These are phyloP conservation scores for Cutaneotrichosporon dermatis DNA, from an alignment of 1,284 basidiomycete genomes.

Conservation along the genomic window DNA sequence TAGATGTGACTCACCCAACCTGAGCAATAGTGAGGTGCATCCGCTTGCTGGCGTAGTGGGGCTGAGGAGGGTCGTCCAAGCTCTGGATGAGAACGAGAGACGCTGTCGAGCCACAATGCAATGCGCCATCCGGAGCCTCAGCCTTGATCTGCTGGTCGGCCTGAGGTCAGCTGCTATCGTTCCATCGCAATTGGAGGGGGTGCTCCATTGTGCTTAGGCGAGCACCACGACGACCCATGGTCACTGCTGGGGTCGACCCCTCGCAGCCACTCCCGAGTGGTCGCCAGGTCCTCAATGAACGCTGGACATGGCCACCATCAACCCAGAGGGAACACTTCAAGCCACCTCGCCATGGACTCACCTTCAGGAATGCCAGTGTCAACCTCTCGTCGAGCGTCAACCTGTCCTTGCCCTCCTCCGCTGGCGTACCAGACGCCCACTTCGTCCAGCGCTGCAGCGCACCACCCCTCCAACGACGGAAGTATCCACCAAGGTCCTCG, in stretches of 20 bases:
- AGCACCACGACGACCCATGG: no score
- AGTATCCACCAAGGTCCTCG: conserved; percentile 69
- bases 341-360: conserved; percentile 41
- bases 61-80: conserved; percentile 65
- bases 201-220: no score
- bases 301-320: no score
- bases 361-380: conserved; percentile 79
- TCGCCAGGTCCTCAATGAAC: no score
- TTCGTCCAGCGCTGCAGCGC: conserved; percentile 51
- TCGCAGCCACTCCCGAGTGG: no score
- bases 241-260: background rate
- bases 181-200: no score
- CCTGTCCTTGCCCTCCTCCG: conserved; percentile 36
- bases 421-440: conserved; percentile 12
- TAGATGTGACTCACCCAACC: conserved; percentile 61
- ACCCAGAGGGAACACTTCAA: no score
- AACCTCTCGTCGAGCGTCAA: conserved; percentile 78
- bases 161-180: conserved; percentile 23
- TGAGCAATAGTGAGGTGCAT: conserved; percentile 83
- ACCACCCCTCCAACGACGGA: conserved; percentile 78
- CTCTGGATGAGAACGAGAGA: conserved; percentile 85
- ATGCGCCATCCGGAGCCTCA: conserved; percentile 55
- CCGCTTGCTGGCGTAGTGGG: conserved; percentile 70
- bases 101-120: conserved; percentile 71
- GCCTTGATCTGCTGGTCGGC: conserved; percentile 59